Percentiles rank a stretch among this genome's conserved stretches.
These are phyloP conservation scores for Teunomyces pallodes DNA, from an alignment of 805 yeast species.

Conservation along the genomic window DNA sequence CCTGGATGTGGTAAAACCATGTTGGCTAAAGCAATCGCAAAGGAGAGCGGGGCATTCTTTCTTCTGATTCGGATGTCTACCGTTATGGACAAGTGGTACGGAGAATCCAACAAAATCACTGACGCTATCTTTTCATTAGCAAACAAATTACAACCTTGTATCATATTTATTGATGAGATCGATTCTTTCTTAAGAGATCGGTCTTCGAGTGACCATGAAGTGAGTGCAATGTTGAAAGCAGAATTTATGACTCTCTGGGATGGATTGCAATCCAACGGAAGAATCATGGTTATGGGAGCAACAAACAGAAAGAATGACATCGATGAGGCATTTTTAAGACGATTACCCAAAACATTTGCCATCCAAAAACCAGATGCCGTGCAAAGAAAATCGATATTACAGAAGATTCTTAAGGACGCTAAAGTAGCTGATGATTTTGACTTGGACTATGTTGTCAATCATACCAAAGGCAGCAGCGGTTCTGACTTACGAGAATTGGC, in stretches of 20 bases:
- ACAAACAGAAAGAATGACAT: constrained; percentile 91
- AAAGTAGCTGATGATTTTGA: constrained; percentile 60
- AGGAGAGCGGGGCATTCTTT: constrained; percentile 88
- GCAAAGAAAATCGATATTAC: constrained; percentile 70
- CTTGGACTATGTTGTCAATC: constrained; percentile 53
- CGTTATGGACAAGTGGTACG: constrained; percentile 96
- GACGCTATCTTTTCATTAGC: constrained; percentile 93
- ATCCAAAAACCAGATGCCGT: constrained; percentile 65
- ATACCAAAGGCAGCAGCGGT: constrained; percentile 76
- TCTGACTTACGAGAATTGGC: constrained; percentile 89
- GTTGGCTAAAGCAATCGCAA: constrained; percentile 94
- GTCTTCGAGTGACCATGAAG: constrained; percentile 83
- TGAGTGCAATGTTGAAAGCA: constrained; percentile 91
- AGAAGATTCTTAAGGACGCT: constrained; percentile 66
- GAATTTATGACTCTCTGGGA: constrained; percentile 99
- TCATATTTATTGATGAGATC: constrained; percentile 92
- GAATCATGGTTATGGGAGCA: constrained; percentile 88
- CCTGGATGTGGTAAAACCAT: constrained; percentile 98
- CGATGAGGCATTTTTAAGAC: constrained; percentile 86
- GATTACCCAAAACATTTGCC: constrained; percentile 88
- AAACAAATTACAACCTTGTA: constrained; percentile 86
- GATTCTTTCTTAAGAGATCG: constrained; percentile 92
- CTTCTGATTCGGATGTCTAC: constrained; percentile 90
- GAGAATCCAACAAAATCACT: constrained; percentile 90
- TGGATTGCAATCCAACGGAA: constrained; percentile 74